A percentile compares a stretch with the other conserved stretches of the same genome.
Conservation (phyloP, 805 yeast genomes). For the Saccharomycopsis microspora region DNA sequence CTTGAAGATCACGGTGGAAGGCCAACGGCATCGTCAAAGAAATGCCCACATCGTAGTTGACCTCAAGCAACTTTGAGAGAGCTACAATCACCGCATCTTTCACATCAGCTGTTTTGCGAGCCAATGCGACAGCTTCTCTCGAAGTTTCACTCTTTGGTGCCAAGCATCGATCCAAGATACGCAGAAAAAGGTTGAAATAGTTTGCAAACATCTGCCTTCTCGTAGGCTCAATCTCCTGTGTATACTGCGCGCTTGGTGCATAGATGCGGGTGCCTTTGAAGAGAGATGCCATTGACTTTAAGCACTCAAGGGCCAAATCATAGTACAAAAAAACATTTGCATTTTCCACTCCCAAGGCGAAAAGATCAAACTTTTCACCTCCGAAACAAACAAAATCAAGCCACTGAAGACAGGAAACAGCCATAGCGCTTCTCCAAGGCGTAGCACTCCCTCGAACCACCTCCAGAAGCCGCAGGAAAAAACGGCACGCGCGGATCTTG, state of each 20-base stretch:
- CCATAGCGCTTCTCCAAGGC: conserved; percentile 9
- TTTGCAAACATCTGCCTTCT: conserved; percentile 34
- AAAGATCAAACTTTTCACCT: conserved; percentile 4
- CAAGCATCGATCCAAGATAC: conserved; percentile 32
- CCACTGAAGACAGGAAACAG: conserved; percentile 3
- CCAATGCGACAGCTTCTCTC: conserved; percentile 19
- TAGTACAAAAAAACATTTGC: conserved; percentile 2
- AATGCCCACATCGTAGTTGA: conserved; percentile 70
- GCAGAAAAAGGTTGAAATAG: conserved; percentile 35
- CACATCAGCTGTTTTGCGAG: conserved; percentile 45
- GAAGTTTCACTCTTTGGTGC: conserved; percentile 3
- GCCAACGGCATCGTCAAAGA: conserved; percentile 71
- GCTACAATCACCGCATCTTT: conserved; percentile 55
- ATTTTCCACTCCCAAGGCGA: conserved; percentile 4
- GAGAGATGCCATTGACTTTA: conserved; percentile 9
- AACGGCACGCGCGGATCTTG: conserved; percentile 11
- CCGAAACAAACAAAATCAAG: conserved; percentile 13
- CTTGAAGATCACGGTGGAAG: conserved; percentile 52
- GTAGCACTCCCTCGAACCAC: conserved; percentile 5
- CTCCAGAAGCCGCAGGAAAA: conserved; percentile 10
- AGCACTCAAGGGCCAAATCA: conserved; percentile 12
- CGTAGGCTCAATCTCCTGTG: conserved; percentile 11
- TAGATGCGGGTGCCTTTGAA: conserved; percentile 12
- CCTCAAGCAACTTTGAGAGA: conserved; percentile 55
- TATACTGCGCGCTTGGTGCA: conserved; percentile 10